Evolutionary conservation across 345 rosid genomes (phyloP), one percentile per base, ranked within the genome.

Genomic region (Litchi chinensis): DNA sequence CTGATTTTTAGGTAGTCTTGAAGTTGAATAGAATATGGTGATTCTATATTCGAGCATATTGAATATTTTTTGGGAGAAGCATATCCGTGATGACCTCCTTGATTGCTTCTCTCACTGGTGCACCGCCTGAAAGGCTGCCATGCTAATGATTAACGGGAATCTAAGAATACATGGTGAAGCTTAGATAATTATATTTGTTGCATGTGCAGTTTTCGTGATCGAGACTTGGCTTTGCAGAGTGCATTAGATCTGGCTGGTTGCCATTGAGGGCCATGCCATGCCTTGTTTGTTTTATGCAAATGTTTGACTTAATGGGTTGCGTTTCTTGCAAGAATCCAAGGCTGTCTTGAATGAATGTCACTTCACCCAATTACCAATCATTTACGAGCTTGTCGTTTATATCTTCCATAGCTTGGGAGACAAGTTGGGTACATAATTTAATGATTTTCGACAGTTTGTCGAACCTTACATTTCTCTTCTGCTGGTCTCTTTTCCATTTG

Each of bases 11-110:
- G 10, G 21, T n/a, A 18, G 11, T 37, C 26, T 60, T 57, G 39
- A 2, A 32, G 37, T 32, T 32, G 37, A 59, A 8, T 75, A 32
- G 57, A 54, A 44, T 75, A 12, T 10, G 18, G 22, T 15, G 41
- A 13, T 44, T 69, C 70, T 75, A 18, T 64, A 22, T 70, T 46
- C 70, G 22, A 12, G 62, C 67, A 63, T 70, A 56, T 44, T 64
- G 32, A 1, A n/a, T 4, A n/a, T 43, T n/a, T 68, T 24, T 0
- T 10, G 72, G 5, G 12, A 8, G 8, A 11, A 46, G 52, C 52
- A 46, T 8, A 46, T 8, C 52, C 8, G 52, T 32, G 37, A 32
- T 32, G 37, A 32, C 3, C 37, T 32, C 37, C 37, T 32, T 32
- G 37, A 3, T 32, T 32, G 37, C 37, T 32, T 32, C 37, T 32